Evolutionary conservation across 2,329 filamentous ascomycete genomes (phyloP).

Genomic region (Fusarium pininemorale): DNA sequence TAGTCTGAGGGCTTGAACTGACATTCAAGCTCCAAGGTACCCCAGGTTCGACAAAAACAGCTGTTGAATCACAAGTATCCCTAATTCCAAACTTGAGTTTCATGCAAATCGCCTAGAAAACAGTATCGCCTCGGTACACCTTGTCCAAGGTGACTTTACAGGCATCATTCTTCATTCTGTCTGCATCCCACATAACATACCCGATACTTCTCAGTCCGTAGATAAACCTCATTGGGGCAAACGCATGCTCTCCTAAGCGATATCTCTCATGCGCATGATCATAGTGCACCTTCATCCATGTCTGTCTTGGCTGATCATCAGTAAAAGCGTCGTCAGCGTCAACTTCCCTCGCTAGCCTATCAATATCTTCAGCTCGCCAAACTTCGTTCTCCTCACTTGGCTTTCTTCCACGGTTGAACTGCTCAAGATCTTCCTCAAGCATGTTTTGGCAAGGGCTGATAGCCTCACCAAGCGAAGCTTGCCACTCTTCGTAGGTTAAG

Average conservation of each 20-base stretch:
- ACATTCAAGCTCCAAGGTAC: not conserved
- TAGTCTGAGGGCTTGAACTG: too few relatives aligned
- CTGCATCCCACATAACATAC: conserved; percentile 36
- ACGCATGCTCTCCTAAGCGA: conserved; percentile 23
- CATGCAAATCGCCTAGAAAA: conserved; percentile 10
- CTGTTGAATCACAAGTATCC: not conserved
- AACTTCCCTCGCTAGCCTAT: conserved; percentile 22
- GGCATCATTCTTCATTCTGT: conserved; percentile 28
- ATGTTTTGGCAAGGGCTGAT: conserved; percentile 8
- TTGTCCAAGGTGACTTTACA: conserved; percentile 26
- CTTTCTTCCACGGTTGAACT: conserved; percentile 18
- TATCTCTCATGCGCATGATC: conserved; percentile 25
- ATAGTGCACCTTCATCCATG: conserved; percentile 33
- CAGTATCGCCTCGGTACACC: conserved; percentile 30
- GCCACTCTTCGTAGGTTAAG: conserved; percentile 32
- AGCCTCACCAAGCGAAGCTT: conserved; percentile 10
- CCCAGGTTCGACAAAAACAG: too few relatives aligned
- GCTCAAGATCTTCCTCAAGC: conserved; percentile 27
- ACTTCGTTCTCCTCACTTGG: not conserved
- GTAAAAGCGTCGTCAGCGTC: conserved; percentile 22
- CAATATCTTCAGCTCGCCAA: conserved; percentile 31
- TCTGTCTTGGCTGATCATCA: conserved; percentile 27
- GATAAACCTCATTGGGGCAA: conserved; percentile 31
- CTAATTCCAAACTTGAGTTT: not conserved
- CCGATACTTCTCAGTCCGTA: conserved; percentile 31